phyloP scores from a whole-genome alignment of 805 yeast genomes.

The Hanseniaspora lindneri region DNA sequence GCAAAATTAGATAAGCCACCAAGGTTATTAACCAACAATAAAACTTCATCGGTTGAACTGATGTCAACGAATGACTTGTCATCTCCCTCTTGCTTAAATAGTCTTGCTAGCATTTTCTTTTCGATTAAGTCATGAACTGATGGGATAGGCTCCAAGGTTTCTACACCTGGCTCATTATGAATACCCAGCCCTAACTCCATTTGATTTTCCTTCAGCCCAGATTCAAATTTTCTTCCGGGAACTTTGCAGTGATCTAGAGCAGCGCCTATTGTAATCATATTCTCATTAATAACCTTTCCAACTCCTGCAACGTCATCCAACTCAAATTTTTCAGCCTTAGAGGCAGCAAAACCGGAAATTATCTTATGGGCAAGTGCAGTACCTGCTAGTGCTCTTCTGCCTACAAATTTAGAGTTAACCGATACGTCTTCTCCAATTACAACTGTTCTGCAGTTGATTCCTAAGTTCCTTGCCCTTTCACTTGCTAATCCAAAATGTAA shows the following conservation, averaged over 20 bases:
- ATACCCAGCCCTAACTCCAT: conserved; percentile 92
- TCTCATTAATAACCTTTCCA: conserved; percentile 51
- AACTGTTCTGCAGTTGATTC: conserved; percentile 58
- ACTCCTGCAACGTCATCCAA: conserved; percentile 44
- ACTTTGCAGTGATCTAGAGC: conserved; percentile 82
- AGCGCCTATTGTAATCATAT: conserved; percentile 76
- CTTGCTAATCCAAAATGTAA: conserved; percentile 85
- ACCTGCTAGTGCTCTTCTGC: conserved; percentile 90
- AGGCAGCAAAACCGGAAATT: conserved; percentile 59
- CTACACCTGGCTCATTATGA: conserved; percentile 86
- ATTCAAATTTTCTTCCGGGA: conserved; percentile 62
- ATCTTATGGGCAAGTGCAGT: conserved; percentile 77
- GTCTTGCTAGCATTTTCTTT: conserved; percentile 46
- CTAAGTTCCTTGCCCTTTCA: conserved; percentile 73
- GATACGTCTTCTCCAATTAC: conserved; percentile 88
- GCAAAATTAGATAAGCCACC: conserved; percentile 85
- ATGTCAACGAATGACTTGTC: conserved; percentile 78
- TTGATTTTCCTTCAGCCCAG: conserved; percentile 44
- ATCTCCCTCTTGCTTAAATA: conserved; percentile 49
- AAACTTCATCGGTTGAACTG: conserved; percentile 46
- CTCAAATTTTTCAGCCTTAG: conserved; percentile 31
- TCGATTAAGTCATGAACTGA: conserved; percentile 47
- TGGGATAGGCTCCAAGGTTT: conserved; percentile 47
- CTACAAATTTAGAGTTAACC: conserved; percentile 81
- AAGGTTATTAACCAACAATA: conserved; percentile 65